A percentile compares a stretch with the other conserved stretches of the same genome.
Evolutionary conservation across 495 filamentous ascomycete species (phyloP).

Genomic region (Penicillium cataractarum): DNA sequence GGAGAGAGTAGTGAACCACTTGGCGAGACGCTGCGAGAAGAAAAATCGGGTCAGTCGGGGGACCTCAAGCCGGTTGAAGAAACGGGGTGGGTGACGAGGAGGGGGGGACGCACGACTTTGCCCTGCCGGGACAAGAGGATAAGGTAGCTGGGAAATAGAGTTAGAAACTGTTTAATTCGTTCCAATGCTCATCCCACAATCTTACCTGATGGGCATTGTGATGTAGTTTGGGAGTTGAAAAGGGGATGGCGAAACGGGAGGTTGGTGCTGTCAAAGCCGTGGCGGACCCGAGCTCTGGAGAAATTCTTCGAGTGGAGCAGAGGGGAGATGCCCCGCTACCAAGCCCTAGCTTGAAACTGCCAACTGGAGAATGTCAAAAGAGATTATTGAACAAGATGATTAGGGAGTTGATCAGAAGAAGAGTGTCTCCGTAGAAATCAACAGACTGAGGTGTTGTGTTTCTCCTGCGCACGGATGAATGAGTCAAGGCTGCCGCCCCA

Average conservation of each 20-base stretch:
- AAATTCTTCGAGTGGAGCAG: conserved; percentile 45
- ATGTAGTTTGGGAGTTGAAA: conserved; percentile 16
- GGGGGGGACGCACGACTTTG: conserved; percentile 79
- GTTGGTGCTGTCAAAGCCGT: conserved; percentile 16
- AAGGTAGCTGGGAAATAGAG: conserved; percentile 75
- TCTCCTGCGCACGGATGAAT: conserved; percentile 5
- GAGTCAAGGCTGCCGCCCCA: conserved; percentile 6
- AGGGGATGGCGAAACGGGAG: conserved; percentile 29
- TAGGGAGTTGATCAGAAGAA: background rate
- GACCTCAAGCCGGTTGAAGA: conserved; percentile 31
- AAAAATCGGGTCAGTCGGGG: conserved; percentile 35
- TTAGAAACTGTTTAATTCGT: conserved; percentile 5
- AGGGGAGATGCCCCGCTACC: conserved; percentile 35
- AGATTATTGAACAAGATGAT: background rate
- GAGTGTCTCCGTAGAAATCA: background rate
- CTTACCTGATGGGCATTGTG: conserved; percentile 67
- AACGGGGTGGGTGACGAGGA: conserved; percentile 50
- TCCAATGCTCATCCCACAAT: conserved; percentile 7
- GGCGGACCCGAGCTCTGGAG: conserved; percentile 38
- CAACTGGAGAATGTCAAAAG: background rate
- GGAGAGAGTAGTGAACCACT: conserved; percentile 99
- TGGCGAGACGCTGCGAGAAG: conserved; percentile 81
- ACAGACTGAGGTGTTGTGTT: background rate
- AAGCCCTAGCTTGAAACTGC: conserved; percentile 28
- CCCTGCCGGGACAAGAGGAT: conserved; percentile 97